Conservation (phyloP, 176 grass and related monocot genomes). For the Otatea glauca region DNA sequence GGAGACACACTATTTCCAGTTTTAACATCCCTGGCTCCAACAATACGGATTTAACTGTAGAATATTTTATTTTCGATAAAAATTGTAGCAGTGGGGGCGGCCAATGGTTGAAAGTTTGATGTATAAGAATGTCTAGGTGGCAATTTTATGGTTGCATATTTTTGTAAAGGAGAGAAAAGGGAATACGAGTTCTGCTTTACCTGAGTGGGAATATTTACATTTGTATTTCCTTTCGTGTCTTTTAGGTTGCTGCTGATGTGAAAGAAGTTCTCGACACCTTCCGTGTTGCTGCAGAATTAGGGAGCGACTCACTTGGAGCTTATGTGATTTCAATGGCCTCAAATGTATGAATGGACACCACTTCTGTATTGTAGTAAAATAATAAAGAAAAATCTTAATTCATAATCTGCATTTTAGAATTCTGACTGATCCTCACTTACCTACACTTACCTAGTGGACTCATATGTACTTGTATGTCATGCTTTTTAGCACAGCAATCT, state of each 20-base stretch:
- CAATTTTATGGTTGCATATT: background rate
- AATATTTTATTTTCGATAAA: background rate
- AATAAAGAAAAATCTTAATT: background rate
- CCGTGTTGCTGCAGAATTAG: slow-evolving; percentile 81
- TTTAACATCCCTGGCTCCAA: background rate
- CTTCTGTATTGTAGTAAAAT: background rate
- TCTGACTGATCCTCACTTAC: background rate
- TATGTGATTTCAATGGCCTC: slow-evolving; percentile 99
- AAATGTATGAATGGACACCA: slow-evolving; percentile 58
- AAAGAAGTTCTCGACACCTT: slow-evolving; percentile 95
- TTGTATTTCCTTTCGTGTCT: slow-evolving; percentile 30
- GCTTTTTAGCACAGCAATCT: background rate
- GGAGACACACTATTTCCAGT: background rate
- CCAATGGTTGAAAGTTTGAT: background rate
- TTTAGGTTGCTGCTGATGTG: slow-evolving; percentile 71
- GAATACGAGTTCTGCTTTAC: background rate
- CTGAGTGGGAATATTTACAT: slow-evolving; percentile 11
- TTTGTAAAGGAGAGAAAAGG: background rate
- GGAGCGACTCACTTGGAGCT: slow-evolving; percentile 82
- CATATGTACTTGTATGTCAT: background rate
- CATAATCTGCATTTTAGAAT: background rate
- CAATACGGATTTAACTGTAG: background rate
- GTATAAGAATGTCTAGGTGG: background rate
- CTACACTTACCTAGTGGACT: background rate
- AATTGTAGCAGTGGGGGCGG: too few relatives aligned